These are phyloP conservation scores for Colletotrichum australisinense DNA, from an alignment of 2,329 filamentous ascomycete species.

Conservation along the genomic window DNA sequence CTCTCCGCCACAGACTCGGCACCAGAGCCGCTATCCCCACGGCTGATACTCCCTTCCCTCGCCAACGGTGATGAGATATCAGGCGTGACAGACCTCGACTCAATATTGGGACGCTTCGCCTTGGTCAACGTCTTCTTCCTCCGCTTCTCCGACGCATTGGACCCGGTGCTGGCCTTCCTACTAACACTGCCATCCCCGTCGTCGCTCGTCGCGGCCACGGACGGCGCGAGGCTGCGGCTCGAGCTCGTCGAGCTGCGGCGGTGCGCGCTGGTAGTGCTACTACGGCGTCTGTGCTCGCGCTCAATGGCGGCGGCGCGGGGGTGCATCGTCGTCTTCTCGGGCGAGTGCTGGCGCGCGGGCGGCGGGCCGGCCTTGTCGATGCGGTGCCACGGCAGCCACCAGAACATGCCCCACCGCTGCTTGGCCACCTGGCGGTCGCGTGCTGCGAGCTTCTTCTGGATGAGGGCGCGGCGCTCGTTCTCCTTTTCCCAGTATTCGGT, in stretches of 20 bases:
- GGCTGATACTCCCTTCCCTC: slow-evolving; percentile 55
- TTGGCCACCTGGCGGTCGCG: slow-evolving; percentile 76
- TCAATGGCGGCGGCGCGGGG: slow-evolving; percentile 56
- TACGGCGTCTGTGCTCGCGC: slow-evolving; percentile 59
- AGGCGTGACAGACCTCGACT: slow-evolving; percentile 65
- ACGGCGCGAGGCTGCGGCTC: slow-evolving; percentile 61
- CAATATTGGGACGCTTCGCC: slow-evolving; percentile 56
- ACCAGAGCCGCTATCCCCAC: slow-evolving; percentile 25
- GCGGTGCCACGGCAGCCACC: slow-evolving; percentile 82
- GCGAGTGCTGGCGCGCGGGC: slow-evolving; percentile 44
- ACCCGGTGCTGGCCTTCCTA: slow-evolving; percentile 60
- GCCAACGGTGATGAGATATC: slow-evolving; percentile 66
- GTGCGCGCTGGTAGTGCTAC: slow-evolving; percentile 56
- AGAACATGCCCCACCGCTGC: slow-evolving; percentile 79
- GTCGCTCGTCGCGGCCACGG: slow-evolving; percentile 47
- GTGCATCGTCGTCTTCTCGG: slow-evolving; percentile 50
- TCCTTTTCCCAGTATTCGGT: slow-evolving; percentile 97
- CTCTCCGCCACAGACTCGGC: slow-evolving; percentile 21
- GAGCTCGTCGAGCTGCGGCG: slow-evolving; percentile 65
- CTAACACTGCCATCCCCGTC: slow-evolving; percentile 51
- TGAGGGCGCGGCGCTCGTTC: slow-evolving; percentile 84
- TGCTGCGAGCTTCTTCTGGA: slow-evolving; percentile 77
- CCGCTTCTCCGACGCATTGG: slow-evolving; percentile 59
- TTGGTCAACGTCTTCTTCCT: slow-evolving; percentile 61
- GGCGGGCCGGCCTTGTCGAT: slow-evolving; percentile 43